Evolutionary conservation across 345 rosid species (phyloP).

Genomic region (Syzygium jambos): DNA sequence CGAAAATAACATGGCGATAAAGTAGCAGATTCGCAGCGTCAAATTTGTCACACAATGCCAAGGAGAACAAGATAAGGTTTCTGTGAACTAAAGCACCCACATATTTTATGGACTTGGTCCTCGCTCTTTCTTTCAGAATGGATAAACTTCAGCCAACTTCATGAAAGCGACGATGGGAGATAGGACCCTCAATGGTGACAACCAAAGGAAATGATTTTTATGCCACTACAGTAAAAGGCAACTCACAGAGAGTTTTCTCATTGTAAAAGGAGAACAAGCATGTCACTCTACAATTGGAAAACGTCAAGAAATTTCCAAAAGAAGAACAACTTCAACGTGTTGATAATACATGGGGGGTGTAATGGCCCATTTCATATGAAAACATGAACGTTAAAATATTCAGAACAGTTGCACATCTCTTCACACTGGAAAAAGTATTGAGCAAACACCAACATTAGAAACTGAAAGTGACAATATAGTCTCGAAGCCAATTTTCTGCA

Average conservation of each 20-base stretch:
- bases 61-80: neutral
- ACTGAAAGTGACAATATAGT: neutral
- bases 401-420: neutral
- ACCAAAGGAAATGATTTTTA: neutral
- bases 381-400: neutral
- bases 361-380: neutral
- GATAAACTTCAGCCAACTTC: neutral
- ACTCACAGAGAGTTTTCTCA: neutral
- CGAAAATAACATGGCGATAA: neutral
- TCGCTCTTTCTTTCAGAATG: neutral
- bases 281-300: neutral
- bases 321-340: neutral
- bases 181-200: neutral
- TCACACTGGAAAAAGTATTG: neutral
- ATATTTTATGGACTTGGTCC: neutral
- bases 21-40: neutral
- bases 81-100: neutral
- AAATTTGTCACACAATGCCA: neutral
- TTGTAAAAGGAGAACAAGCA: neutral
- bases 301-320: neutral
- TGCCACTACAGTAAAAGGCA: neutral
- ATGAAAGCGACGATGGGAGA: neutral
- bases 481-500: neutral
- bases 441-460: neutral
- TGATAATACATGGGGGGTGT: neutral